Evolutionary conservation across 179 eudicot species (phyloP).

Genomic region (Vitellaria paradoxa): DNA sequence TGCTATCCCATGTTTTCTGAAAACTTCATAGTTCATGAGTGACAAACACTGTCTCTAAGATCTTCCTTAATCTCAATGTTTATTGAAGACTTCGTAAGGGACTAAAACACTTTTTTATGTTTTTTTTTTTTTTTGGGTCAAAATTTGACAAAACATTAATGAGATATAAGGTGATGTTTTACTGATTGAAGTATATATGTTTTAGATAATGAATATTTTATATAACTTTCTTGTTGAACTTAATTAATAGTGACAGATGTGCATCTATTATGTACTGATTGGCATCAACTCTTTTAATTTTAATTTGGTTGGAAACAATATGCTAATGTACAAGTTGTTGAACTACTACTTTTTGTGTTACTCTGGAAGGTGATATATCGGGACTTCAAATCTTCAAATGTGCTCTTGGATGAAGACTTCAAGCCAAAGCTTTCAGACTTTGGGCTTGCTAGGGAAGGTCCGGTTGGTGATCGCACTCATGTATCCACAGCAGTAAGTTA

Average conservation of each 20-base stretch:
- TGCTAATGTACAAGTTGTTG: neutral
- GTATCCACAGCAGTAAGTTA: conserved; percentile 80
- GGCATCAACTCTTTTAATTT: neutral
- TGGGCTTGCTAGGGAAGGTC: conserved; percentile 93
- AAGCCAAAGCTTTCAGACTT: conserved; percentile 83
- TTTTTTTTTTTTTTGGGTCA: no score
- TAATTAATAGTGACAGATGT: neutral
- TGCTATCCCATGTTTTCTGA: no score
- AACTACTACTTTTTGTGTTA: neutral
- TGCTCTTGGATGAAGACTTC: conserved; percentile 64
- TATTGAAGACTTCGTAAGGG: no score
- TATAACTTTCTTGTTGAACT: no score
- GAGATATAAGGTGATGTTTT: no score
- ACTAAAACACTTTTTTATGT: no score
- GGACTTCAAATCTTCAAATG: conserved; percentile 83
- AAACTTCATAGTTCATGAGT: no score
- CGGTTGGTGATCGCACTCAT: conserved; percentile 62
- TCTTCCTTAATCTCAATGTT: no score
- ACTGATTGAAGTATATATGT: no score
- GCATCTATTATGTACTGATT: neutral
- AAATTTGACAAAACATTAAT: no score
- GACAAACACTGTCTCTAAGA: no score
- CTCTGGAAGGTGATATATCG: conserved; percentile 65
- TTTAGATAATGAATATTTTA: no score
- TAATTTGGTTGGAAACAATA: neutral